phyloP scores from a whole-genome alignment of 225 moss, liverwort and hornwort species.

The Polytrichum commune region DNA sequence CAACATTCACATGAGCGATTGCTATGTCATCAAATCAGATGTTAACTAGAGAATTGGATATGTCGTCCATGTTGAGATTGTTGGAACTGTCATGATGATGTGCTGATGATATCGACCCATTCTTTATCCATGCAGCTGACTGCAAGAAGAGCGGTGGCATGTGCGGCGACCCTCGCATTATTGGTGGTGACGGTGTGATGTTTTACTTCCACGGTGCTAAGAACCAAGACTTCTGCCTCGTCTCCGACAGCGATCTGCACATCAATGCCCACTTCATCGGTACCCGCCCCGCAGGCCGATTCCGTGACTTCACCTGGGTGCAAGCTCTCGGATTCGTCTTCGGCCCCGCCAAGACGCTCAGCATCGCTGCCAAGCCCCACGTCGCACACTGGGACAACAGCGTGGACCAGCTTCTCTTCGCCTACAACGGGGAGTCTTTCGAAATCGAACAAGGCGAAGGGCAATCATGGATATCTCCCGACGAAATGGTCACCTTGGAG shows the following conservation, averaged over 20 bases:
- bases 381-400: slow-evolving; percentile 41
- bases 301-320: slow-evolving; percentile 59
- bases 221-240: slow-evolving; percentile 47
- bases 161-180: slow-evolving; percentile 54
- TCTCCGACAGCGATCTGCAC: slow-evolving; percentile 52
- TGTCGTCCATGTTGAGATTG: neutral
- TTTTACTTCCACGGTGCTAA: slow-evolving; percentile 64
- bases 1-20: too few relatives aligned
- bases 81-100: too few relatives aligned
- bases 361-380: slow-evolving; percentile 40
- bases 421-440: slow-evolving; percentile 29
- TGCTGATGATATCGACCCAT: neutral
- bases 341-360: slow-evolving; percentile 31
- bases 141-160: slow-evolving; percentile 27
- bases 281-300: slow-evolving; percentile 36
- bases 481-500: slow-evolving; percentile 26
- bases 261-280: slow-evolving; percentile 61
- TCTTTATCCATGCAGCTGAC: slow-evolving; percentile 6
- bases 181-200: slow-evolving; percentile 54
- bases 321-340: slow-evolving; percentile 55
- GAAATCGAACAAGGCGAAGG: slow-evolving; percentile 11
- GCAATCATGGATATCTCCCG: slow-evolving; percentile 26
- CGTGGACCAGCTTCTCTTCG: slow-evolving; percentile 38
- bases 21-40: too few relatives aligned
- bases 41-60: slow-evolving; percentile 2